Evolutionary conservation across 2,329 filamentous ascomycete species (phyloP).

Genomic region (Dothistroma septosporum): DNA sequence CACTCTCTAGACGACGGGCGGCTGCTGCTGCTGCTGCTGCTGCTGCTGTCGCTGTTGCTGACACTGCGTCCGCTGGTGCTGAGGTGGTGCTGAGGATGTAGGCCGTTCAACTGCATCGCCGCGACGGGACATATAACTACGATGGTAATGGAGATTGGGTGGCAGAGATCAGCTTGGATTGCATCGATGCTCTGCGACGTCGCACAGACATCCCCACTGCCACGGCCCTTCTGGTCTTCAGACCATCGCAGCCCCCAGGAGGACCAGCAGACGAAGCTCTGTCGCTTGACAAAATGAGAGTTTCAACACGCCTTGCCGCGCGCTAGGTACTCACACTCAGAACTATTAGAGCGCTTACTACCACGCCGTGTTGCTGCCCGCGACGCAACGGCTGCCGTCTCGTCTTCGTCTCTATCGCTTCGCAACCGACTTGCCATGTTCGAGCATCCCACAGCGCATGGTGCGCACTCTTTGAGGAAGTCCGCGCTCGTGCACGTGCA

Average conservation of each 20-base stretch:
- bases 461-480: not conserved
- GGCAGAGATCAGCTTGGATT: conserved; percentile 13
- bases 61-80: too few relatives aligned
- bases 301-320: conserved; percentile 10
- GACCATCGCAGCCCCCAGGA: conserved; percentile 6
- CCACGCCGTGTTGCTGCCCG: not conserved
- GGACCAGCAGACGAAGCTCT: conserved; percentile 6
- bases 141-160: conserved; percentile 1
- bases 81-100: too few relatives aligned
- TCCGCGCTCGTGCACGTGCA: not conserved
- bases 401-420: not conserved
- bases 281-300: conserved; percentile 7
- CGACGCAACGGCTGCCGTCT: not conserved
- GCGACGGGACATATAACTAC: not conserved
- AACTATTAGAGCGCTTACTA: not conserved
- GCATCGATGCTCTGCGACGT: conserved; percentile 8
- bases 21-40: not conserved
- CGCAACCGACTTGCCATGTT: not conserved
- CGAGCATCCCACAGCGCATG: not conserved
- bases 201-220: conserved; percentile 8
- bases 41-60: not conserved
- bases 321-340: conserved; percentile 4
- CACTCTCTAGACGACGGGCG: not conserved
- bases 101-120: not conserved
- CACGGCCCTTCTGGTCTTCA: conserved; percentile 1